Evolutionary conservation across 441 rosid species (phyloP).

Genomic region (Metrosideros polymorpha): DNA sequence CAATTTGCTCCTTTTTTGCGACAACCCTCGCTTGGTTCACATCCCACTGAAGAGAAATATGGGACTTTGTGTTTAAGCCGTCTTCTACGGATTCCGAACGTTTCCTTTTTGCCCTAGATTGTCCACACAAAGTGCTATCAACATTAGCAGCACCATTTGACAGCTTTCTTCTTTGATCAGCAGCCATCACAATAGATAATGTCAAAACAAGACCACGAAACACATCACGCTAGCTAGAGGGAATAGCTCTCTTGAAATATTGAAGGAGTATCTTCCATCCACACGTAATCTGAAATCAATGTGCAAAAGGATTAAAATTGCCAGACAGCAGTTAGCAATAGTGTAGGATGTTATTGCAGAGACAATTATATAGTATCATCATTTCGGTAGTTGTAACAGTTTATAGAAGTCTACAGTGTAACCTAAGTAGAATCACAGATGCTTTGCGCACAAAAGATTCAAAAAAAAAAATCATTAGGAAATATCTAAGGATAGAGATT

Average conservation of each 20-base stretch:
- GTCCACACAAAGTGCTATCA: conserved; percentile 50
- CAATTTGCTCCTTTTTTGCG: conserved; percentile 86
- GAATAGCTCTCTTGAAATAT: not conserved
- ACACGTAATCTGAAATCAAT: conserved; percentile 13
- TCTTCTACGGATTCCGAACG: conserved; percentile 32
- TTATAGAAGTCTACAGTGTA: not conserved
- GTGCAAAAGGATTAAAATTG: not conserved
- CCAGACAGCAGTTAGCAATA: not conserved
- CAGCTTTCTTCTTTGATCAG: conserved; percentile 78
- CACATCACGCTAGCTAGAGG: conserved; percentile 8
- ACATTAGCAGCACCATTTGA: conserved; percentile 48
- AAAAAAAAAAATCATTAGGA: not conserved
- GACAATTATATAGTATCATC: not conserved
- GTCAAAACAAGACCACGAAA: conserved; percentile 7
- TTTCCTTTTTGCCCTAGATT: conserved; percentile 58
- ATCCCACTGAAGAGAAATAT: conserved; percentile 86
- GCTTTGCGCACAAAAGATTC: not conserved
- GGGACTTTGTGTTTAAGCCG: conserved; percentile 45
- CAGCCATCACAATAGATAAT: conserved; percentile 54
- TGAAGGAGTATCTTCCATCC: conserved; percentile 13
- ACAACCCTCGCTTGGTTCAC: conserved; percentile 42
- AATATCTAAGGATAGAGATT: not conserved
- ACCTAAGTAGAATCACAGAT: not conserved
- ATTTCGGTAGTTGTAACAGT: not conserved
- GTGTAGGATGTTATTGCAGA: not conserved